Evolutionary conservation across 768 basidiomycete species (phyloP).

Genomic region (Mrakia frigida): DNA sequence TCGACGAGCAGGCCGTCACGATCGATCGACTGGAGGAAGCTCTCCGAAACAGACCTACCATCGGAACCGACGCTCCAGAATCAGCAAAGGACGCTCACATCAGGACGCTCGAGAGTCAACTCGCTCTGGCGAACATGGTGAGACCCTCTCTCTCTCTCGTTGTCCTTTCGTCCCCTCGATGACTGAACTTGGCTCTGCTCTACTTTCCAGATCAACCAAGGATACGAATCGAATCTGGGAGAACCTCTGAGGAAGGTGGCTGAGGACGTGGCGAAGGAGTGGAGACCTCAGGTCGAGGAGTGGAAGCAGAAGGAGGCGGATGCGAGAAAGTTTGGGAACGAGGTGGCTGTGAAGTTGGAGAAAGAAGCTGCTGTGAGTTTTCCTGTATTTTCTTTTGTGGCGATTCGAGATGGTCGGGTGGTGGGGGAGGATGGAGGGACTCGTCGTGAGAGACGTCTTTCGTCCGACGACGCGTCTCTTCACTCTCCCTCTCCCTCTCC

Average conservation of each 20-base stretch:
- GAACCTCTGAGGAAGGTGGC: slow-evolving; percentile 30
- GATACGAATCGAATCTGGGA: slow-evolving; percentile 29
- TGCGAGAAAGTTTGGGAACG: slow-evolving; percentile 24
- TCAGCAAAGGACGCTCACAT: slow-evolving; percentile 61
- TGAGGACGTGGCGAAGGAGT: slow-evolving; percentile 31
- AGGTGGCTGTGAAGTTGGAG: slow-evolving; percentile 26
- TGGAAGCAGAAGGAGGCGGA: slow-evolving; percentile 28
- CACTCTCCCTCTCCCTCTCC: not conserved
- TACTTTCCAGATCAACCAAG: slow-evolving; percentile 23
- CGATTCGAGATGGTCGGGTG: no score
- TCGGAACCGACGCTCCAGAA: slow-evolving; percentile 62
- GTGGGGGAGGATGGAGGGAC: no score
- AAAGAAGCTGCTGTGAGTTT: slow-evolving; percentile 27
- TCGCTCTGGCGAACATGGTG: slow-evolving; percentile 3
- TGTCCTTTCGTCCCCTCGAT: no score
- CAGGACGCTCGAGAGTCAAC: slow-evolving; percentile 16
- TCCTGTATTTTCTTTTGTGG: not conserved
- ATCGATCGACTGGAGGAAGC: slow-evolving; percentile 72
- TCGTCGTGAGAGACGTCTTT: no score
- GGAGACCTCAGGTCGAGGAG: slow-evolving; percentile 18
- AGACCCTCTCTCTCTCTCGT: no score
- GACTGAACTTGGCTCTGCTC: no score
- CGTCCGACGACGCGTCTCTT: not conserved
- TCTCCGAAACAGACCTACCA: slow-evolving; percentile 62
- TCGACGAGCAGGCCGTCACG: slow-evolving; percentile 75